Evolutionary conservation across 371 early-diverging fungal species (phyloP).

Genomic region (Chytridiales sp.): DNA sequence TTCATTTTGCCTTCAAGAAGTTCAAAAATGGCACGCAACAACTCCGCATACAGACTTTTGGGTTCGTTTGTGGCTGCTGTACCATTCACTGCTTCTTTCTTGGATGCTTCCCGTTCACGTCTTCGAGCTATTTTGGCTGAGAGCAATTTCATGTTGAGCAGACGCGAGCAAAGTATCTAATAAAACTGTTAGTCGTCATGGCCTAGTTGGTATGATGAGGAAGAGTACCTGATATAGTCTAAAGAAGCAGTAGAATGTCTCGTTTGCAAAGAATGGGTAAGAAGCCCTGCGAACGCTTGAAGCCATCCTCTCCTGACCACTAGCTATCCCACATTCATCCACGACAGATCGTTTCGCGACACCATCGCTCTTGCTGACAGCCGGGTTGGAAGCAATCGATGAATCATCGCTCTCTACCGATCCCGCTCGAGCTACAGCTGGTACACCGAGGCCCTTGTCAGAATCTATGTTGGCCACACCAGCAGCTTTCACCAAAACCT

Average conservation of each 20-base stretch:
- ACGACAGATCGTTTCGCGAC: no score
- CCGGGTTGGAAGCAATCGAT: no score
- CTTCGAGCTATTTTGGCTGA: no score
- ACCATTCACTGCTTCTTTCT: no score
- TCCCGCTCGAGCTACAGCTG: no score
- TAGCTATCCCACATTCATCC: no score
- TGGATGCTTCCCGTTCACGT: no score
- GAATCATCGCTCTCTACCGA: slow-evolving; percentile 28
- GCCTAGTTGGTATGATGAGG: no score
- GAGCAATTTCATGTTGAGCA: slow-evolving; percentile 73
- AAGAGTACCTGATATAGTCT: slow-evolving; percentile 77
- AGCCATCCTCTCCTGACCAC: no score
- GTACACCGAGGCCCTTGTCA: neutral
- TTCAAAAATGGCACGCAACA: slow-evolving; percentile 73
- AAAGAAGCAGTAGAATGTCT: slow-evolving; percentile 81
- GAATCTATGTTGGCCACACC: slow-evolving; percentile 11
- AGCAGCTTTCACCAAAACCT: slow-evolving; percentile 21
- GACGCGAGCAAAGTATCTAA: slow-evolving; percentile 78
- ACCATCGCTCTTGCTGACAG: neutral
- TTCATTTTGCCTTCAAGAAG: slow-evolving; percentile 86
- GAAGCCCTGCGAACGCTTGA: no score
- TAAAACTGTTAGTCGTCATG: no score
- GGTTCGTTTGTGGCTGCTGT: slow-evolving; percentile 12
- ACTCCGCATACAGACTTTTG: slow-evolving; percentile 69
- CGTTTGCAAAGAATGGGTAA: slow-evolving; percentile 68